These are phyloP conservation scores for Flueggea neowawraea DNA, from an alignment of 441 rosid species.

Conservation along the genomic window DNA sequence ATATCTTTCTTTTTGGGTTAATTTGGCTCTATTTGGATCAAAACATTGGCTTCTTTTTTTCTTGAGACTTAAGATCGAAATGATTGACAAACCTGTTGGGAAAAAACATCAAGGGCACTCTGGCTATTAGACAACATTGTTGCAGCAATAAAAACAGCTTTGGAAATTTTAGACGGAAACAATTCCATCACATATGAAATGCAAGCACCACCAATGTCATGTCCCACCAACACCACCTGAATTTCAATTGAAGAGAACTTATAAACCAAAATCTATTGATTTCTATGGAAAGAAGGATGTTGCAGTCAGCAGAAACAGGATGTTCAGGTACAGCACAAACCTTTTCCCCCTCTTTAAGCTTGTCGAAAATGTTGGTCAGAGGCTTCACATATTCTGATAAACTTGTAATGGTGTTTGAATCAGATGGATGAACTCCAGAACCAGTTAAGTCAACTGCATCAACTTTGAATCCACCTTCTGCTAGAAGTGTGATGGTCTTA, in stretches of 20 bases:
- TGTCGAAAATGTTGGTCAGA: conserved; percentile 54
- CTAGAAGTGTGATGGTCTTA: conserved; percentile 74
- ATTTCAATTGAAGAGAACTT: neutral
- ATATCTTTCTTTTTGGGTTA: too few species aligned
- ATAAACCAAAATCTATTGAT: too few species aligned
- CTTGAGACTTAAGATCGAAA: too few species aligned
- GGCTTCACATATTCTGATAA: conserved; percentile 76
- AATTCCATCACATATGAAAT: conserved; percentile 73
- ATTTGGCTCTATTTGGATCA: too few species aligned
- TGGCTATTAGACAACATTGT: conserved; percentile 65
- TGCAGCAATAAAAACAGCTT: conserved; percentile 74
- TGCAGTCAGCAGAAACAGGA: neutral
- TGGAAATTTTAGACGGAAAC: conserved; percentile 65
- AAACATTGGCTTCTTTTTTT: too few species aligned
- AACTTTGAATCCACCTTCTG: conserved; percentile 70
- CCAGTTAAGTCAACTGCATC: conserved; percentile 79
- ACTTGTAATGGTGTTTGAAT: conserved; percentile 49
- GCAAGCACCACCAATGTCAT: conserved; percentile 92
- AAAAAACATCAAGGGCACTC: conserved; percentile 52
- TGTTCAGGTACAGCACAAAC: conserved; percentile 17
- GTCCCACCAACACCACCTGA: conserved; percentile 88
- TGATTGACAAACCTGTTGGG: conserved; percentile 20
- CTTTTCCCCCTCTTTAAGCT: conserved; percentile 60
- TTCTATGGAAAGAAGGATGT: too few species aligned
- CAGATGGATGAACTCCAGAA: conserved; percentile 63